These are phyloP conservation scores for Linum trigynum DNA, from an alignment of 345 rosid species.

Conservation along the genomic window DNA sequence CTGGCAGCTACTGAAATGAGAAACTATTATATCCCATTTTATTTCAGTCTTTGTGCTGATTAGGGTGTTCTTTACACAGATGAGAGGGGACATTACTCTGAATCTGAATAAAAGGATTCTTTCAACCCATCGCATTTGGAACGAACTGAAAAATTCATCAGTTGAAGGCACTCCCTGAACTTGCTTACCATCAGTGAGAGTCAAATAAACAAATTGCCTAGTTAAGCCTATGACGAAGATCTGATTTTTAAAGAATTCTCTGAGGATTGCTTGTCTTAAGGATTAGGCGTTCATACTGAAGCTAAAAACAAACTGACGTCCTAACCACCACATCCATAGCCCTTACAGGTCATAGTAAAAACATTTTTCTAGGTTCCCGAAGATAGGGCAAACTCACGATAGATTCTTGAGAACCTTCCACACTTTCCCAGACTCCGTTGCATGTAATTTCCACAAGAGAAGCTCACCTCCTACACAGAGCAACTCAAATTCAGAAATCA, in stretches of 20 bases:
- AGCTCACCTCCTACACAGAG: constrained; percentile 72
- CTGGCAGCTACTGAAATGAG: too few relatives aligned
- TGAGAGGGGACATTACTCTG: too few relatives aligned
- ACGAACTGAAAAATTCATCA: too few relatives aligned
- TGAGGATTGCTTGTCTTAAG: neutral
- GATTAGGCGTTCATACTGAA: neutral
- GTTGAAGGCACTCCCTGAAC: neutral
- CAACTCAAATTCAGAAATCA: constrained; percentile 8
- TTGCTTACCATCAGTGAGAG: neutral
- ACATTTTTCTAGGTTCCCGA: constrained; percentile 9
- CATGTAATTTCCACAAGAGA: constrained; percentile 73
- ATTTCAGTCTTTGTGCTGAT: too few relatives aligned
- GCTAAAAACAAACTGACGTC: neutral
- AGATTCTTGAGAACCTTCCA: constrained; percentile 83
- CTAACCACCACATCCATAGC: neutral
- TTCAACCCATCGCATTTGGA: too few relatives aligned
- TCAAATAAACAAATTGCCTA: neutral
- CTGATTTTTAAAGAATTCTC: neutral
- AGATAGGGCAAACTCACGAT: constrained; percentile 42
- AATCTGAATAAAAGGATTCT: too few relatives aligned
- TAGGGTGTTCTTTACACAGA: too few relatives aligned
- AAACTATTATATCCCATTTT: too few relatives aligned
- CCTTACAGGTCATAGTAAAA: neutral
- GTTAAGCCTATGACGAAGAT: neutral
- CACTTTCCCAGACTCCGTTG: constrained; percentile 55